phyloP scores from a whole-genome alignment of 805 yeast species.

The Isabelozyma heimii region DNA sequence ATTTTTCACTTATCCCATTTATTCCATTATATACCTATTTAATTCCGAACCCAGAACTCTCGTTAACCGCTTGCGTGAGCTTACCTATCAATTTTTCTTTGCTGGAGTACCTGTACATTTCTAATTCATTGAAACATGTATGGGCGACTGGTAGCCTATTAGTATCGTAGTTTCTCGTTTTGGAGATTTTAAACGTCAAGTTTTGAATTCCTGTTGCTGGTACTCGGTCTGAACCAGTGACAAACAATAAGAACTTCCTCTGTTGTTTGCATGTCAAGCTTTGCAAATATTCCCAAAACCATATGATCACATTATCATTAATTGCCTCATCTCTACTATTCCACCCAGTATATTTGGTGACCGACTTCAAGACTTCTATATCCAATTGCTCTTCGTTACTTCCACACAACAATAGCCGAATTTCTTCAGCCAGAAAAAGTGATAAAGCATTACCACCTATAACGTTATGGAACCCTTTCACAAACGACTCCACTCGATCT shows the following conservation, averaged over 20 bases:
- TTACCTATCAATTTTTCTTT: conserved; percentile 56
- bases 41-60: conserved; percentile 85
- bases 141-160: conserved; percentile 79
- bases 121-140: conserved; percentile 91
- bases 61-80: conserved; percentile 66
- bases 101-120: conserved; percentile 63
- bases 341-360: conserved; percentile 76
- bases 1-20: neutral
- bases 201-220: conserved; percentile 91
- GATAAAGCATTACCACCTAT: conserved; percentile 80
- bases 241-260: conserved; percentile 64
- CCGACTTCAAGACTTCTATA: conserved; percentile 59
- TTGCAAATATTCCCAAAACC: conserved; percentile 89
- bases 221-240: conserved; percentile 87
- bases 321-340: conserved; percentile 33
- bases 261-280: conserved; percentile 46
- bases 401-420: conserved; percentile 77
- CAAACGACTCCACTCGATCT: conserved; percentile 55
- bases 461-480: conserved; percentile 70
- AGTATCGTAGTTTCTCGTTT: conserved; percentile 28
- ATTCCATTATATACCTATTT: conserved; percentile 30
- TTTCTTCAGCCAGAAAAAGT: conserved; percentile 76
- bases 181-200: conserved; percentile 67
- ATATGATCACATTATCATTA: conserved; percentile 44
- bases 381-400: conserved; percentile 66